phyloP scores from a whole-genome alignment of 139 green algal genomes.

The Chlorella ohadii region DNA sequence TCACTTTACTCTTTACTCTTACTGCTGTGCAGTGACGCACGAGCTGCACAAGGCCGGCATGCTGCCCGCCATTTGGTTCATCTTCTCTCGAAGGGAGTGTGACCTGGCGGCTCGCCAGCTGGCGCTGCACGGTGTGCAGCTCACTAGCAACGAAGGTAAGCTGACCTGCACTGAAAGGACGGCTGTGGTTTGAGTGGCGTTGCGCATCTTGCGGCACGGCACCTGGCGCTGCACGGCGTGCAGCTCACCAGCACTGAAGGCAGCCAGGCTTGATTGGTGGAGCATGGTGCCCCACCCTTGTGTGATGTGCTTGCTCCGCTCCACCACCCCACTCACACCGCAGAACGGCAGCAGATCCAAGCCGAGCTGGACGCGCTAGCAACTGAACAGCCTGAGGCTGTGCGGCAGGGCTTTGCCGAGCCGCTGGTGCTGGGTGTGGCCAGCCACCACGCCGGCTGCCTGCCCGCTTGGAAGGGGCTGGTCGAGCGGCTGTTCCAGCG shows the following conservation, averaged over 20 bases:
- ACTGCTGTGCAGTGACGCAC: slow-evolving; percentile 33
- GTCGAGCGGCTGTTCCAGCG: slow-evolving; percentile 92
- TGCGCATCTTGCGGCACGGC: slow-evolving; percentile 53
- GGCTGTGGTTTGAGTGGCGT: too few species aligned
- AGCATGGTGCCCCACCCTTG: too few species aligned
- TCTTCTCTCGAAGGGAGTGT: slow-evolving; percentile 85
- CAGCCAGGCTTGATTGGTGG: too few species aligned
- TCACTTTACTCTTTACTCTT: too few species aligned
- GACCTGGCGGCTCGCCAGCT: slow-evolving; percentile 58
- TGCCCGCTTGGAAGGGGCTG: slow-evolving; percentile 93
- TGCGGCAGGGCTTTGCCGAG: slow-evolving; percentile 67
- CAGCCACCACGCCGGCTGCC: slow-evolving; percentile 92
- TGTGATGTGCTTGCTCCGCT: too few species aligned
- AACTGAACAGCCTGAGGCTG: slow-evolving; percentile 76
- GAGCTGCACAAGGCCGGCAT: slow-evolving; percentile 62
- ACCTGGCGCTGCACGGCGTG: slow-evolving; percentile 35
- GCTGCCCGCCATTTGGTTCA: slow-evolving; percentile 95
- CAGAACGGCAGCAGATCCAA: slow-evolving; percentile 64
- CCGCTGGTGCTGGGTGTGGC: slow-evolving; percentile 81
- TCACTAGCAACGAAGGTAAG: slow-evolving; percentile 48
- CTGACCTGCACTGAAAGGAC: neutral
- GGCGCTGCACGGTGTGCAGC: slow-evolving; percentile 30
- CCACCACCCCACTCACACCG: too few species aligned
- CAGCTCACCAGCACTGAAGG: slow-evolving; percentile 49
- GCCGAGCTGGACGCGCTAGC: slow-evolving; percentile 66